These are phyloP conservation scores for Westerdykella aurantiaca DNA, from an alignment of 2,329 filamentous ascomycete genomes.

Conservation along the genomic window DNA sequence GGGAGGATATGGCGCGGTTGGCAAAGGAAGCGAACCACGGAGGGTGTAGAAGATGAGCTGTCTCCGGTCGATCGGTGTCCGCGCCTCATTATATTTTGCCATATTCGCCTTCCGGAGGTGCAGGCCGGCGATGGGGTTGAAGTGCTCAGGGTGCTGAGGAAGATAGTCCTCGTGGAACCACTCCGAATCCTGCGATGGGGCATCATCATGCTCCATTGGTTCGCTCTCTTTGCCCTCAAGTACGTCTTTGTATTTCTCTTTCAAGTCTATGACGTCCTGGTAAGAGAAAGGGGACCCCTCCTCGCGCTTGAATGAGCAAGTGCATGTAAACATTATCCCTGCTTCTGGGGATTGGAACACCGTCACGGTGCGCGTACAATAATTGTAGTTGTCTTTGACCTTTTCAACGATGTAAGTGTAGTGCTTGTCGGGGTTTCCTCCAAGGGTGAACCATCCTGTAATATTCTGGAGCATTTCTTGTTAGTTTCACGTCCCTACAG, in stretches of 20 bases:
- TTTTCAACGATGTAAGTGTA: slow-evolving; percentile 48
- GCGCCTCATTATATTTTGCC: slow-evolving; percentile 42
- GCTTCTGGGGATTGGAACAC: slow-evolving; percentile 44
- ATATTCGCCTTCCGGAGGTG: slow-evolving; percentile 51
- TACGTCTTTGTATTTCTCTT: slow-evolving; percentile 29
- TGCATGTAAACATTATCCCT: slow-evolving; percentile 28
- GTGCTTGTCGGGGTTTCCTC: slow-evolving; percentile 42
- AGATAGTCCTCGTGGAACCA: slow-evolving; percentile 27
- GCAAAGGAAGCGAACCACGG: slow-evolving; percentile 29
- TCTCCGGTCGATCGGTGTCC: slow-evolving; percentile 30
- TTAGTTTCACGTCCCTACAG: background rate
- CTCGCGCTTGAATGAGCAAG: slow-evolving; percentile 48
- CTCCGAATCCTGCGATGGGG: slow-evolving; percentile 19
- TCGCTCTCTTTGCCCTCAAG: slow-evolving; percentile 31
- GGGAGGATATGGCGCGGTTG: slow-evolving; percentile 21
- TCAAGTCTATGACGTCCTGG: slow-evolving; percentile 34
- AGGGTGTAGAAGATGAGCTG: slow-evolving; percentile 31
- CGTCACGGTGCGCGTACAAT: slow-evolving; percentile 49
- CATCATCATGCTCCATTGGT: slow-evolving; percentile 19
- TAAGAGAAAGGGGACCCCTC: slow-evolving; percentile 32
- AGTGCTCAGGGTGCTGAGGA: slow-evolving; percentile 27
- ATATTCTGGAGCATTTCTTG: slow-evolving; percentile 39
- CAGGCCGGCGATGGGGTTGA: slow-evolving; percentile 42
- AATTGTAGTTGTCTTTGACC: slow-evolving; percentile 47
- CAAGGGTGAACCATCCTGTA: slow-evolving; percentile 49